Evolutionary conservation across 257 asterid genomes (phyloP).

Genomic region (Rauvolfia tetraphylla): DNA sequence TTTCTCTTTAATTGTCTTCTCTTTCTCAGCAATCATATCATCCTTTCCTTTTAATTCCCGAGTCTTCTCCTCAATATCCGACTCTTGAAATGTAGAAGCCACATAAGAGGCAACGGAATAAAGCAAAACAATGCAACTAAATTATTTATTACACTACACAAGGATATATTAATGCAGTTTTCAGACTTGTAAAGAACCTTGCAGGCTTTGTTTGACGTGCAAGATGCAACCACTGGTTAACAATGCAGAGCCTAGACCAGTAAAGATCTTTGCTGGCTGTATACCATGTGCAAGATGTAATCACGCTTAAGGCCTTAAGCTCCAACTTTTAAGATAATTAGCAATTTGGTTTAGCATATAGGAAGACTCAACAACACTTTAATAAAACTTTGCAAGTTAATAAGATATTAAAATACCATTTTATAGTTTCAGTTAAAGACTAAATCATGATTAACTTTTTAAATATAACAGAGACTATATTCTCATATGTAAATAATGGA

Average conservation of each 20-base stretch:
- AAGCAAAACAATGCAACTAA: not conserved
- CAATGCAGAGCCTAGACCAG: not conserved
- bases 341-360: not conserved
- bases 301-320: not conserved
- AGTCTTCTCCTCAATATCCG: conserved; percentile 54
- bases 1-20: conserved; percentile 58
- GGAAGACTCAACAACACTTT: not conserved
- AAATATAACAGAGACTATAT: not conserved
- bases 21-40: conserved; percentile 57
- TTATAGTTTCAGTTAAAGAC: not conserved
- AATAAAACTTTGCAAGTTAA: not conserved
- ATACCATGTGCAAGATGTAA: not conserved
- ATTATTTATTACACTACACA: not conserved
- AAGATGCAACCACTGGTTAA: not conserved
- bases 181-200: not conserved
- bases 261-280: not conserved
- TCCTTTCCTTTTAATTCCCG: conserved; percentile 64
- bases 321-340: not conserved
- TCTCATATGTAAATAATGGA: not conserved
- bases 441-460: not conserved
- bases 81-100: conserved; percentile 43
- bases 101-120: conserved; percentile 11
- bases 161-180: not conserved
- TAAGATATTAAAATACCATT: not conserved
- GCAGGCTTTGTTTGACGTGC: not conserved